phyloP scores from a whole-genome alignment of 73 alveolate species.

The Tetrahymena thermophila region DNA sequence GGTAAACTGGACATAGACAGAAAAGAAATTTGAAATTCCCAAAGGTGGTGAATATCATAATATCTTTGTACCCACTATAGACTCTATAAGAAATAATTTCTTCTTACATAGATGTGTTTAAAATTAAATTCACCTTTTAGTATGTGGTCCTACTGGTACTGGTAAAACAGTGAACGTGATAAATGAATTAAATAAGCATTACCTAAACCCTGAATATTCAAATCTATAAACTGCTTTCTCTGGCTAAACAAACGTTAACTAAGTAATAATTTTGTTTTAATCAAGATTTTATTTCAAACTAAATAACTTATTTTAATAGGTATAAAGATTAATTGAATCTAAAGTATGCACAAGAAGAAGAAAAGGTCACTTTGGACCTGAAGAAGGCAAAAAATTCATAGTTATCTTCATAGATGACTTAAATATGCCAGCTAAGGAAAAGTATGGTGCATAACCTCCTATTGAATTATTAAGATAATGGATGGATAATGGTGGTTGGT shows the following conservation, averaged over 20 bases:
- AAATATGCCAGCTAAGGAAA: conserved; percentile 99
- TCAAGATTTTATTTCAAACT: no score
- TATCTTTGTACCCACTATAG: conserved; percentile 96
- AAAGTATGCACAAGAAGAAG: conserved; percentile 56
- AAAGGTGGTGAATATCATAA: conserved; percentile 86
- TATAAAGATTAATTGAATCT: conserved; percentile 33
- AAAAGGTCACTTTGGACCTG: conserved; percentile 93
- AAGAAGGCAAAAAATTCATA: conserved; percentile 70
- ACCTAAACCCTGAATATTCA: conserved; percentile 80
- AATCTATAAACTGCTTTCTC: conserved; percentile 91
- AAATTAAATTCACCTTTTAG: conserved; percentile 82
- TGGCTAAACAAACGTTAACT: conserved; percentile 98
- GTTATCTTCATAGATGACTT: conserved; percentile 98
- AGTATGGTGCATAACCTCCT: conserved; percentile 99
- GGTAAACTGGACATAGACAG: conserved; percentile 67
- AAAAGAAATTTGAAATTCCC: conserved; percentile 60
- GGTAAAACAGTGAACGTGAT: conserved; percentile 96
- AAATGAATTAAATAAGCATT: conserved; percentile 68
- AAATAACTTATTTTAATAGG: background rate
- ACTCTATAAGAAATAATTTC: conserved; percentile 92
- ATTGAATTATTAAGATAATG: conserved; percentile 99
- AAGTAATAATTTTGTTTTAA: conserved; percentile 47
- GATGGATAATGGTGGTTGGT: conserved; percentile 99
- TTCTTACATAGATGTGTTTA: conserved; percentile 79
- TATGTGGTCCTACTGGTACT: conserved; percentile 99